Conservation (phyloP, 805 yeast species). For the Wickerhamiella azyma region DNA sequence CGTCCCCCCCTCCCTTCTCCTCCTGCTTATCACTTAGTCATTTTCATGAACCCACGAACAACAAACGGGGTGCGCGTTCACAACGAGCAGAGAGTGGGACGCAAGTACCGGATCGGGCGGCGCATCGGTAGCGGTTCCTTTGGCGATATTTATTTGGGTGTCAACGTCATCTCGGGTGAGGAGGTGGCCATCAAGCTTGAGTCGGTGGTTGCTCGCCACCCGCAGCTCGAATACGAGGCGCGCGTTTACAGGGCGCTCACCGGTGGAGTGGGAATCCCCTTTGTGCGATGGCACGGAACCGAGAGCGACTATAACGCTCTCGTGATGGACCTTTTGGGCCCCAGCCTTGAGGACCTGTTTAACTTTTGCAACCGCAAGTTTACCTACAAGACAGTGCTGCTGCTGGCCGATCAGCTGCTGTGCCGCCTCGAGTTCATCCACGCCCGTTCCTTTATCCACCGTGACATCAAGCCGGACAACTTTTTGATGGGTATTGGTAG, state of each 20-base stretch:
- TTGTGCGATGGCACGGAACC: slow-evolving; percentile 92
- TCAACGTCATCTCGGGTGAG: slow-evolving; percentile 89
- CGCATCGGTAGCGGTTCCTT: slow-evolving; percentile 95
- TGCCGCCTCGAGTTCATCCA: slow-evolving; percentile 92
- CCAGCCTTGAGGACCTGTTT: slow-evolving; percentile 87
- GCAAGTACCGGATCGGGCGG: slow-evolving; percentile 85
- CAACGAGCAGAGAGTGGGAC: slow-evolving; percentile 71
- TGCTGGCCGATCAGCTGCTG: slow-evolving; percentile 85
- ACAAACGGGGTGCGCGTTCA: slow-evolving; percentile 11
- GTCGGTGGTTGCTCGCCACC: slow-evolving; percentile 80
- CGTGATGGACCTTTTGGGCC: slow-evolving; percentile 93
- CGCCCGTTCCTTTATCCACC: slow-evolving; percentile 79
- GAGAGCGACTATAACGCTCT: slow-evolving; percentile 94
- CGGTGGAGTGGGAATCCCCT: slow-evolving; percentile 96
- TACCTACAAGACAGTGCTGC: slow-evolving; percentile 80
- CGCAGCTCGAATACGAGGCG: slow-evolving; percentile 94
- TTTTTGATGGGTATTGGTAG: slow-evolving; percentile 82
- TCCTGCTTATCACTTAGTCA: slow-evolving; percentile 4
- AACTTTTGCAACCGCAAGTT: slow-evolving; percentile 91
- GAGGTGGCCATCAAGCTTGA: slow-evolving; percentile 96
- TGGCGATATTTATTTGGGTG: slow-evolving; percentile 85
- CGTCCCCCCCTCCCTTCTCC: not conserved
- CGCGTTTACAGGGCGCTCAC: slow-evolving; percentile 86
- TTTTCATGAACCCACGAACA: slow-evolving; percentile 7
- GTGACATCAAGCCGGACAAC: slow-evolving; percentile 76